phyloP scores from a whole-genome alignment of 2,329 filamentous ascomycete genomes.

The Zymoseptoria passerinii region DNA sequence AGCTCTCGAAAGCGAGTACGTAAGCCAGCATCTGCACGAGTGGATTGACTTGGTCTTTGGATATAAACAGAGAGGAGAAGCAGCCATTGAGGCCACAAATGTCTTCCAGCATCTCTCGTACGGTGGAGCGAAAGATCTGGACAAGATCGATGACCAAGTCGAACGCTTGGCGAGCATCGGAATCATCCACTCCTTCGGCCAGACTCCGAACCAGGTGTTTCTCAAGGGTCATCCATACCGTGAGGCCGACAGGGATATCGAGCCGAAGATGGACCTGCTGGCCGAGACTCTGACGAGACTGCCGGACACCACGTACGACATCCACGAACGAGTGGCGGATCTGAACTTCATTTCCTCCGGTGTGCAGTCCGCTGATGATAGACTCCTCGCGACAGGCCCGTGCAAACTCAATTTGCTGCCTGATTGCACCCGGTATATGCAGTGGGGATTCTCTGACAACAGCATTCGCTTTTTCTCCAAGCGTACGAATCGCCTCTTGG shows the following conservation, averaged over 20 bases:
- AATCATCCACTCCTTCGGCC: slow-evolving; percentile 97
- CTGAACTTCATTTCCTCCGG: slow-evolving; percentile 58
- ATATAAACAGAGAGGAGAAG: slow-evolving; percentile 85
- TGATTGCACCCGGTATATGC: slow-evolving; percentile 78
- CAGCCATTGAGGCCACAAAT: slow-evolving; percentile 82
- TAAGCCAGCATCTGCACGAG: slow-evolving; percentile 78
- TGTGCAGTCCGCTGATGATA: slow-evolving; percentile 70
- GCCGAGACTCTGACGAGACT: slow-evolving; percentile 69
- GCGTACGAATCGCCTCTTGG: slow-evolving; percentile 73
- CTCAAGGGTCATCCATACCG: slow-evolving; percentile 68
- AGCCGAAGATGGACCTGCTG: slow-evolving; percentile 64
- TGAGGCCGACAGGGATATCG: slow-evolving; percentile 51
- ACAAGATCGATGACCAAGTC: slow-evolving; percentile 79
- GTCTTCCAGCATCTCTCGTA: slow-evolving; percentile 96
- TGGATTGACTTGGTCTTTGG: slow-evolving; percentile 98
- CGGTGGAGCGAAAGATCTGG: slow-evolving; percentile 83
- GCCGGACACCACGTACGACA: slow-evolving; percentile 67
- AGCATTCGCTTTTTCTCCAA: slow-evolving; percentile 85
- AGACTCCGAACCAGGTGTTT: slow-evolving; percentile 94
- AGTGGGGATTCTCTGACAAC: slow-evolving; percentile 93
- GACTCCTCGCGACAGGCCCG: slow-evolving; percentile 72
- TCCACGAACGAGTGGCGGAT: slow-evolving; percentile 69
- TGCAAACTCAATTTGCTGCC: slow-evolving; percentile 84
- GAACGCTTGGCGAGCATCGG: slow-evolving; percentile 84
- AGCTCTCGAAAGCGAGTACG: slow-evolving; percentile 84